Conservation (phyloP, 2,329 filamentous ascomycete species). For the Trichoderma afroharzianum region DNA sequence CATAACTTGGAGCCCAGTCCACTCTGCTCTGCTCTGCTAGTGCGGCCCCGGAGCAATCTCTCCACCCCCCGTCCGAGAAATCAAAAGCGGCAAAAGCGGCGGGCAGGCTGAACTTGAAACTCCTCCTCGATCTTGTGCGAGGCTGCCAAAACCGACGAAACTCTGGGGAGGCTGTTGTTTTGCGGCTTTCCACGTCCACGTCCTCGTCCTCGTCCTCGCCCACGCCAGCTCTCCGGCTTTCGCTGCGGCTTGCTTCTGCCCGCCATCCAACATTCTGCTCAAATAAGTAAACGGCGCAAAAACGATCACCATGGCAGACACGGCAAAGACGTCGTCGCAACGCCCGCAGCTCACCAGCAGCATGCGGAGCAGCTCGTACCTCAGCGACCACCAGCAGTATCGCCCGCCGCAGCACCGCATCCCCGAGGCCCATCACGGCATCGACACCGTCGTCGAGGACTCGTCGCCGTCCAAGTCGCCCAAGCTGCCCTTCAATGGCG, state of each 20-base stretch:
- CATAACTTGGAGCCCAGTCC: neutral
- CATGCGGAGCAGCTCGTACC: conserved; percentile 59
- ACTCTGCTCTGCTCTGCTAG: neutral
- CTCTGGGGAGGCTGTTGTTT: neutral
- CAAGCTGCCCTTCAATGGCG: conserved; percentile 54
- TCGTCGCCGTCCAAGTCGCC: conserved; percentile 34
- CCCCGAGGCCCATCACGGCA: conserved; percentile 56
- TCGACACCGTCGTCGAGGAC: conserved; percentile 63
- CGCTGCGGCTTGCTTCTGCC: neutral
- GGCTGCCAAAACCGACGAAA: neutral
- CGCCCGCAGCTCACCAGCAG: conserved; percentile 47
- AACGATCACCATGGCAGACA: conserved; percentile 8
- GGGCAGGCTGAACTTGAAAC: neutral
- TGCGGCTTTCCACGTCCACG: neutral
- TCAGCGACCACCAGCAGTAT: conserved; percentile 62
- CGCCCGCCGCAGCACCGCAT: conserved; percentile 48
- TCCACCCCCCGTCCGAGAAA: neutral
- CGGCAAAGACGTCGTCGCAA: conserved; percentile 30
- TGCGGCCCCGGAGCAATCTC: neutral
- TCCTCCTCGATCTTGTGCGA: neutral
- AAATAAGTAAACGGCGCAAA: neutral
- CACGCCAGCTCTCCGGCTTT: neutral
- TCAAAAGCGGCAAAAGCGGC: neutral
- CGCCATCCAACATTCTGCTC: neutral
- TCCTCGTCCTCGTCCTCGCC: neutral